Evolutionary conservation across 2,329 filamentous ascomycete species (phyloP).

Genomic region (Rhexocercosporidium sp.): DNA sequence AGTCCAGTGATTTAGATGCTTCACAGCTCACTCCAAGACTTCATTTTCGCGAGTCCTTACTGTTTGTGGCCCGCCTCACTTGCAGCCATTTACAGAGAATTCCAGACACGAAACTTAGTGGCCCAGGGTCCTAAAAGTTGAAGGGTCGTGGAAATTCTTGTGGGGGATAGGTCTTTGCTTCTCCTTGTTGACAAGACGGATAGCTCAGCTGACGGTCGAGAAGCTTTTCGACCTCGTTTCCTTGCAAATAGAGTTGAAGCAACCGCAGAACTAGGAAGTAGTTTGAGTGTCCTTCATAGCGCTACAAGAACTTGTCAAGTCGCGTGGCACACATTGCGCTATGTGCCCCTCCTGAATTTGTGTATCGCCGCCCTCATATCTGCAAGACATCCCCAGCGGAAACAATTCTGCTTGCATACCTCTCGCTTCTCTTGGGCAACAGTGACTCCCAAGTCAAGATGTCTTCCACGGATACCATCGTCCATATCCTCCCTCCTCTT

Average conservation of each 20-base stretch:
- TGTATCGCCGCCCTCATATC: neutral
- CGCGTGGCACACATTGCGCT: neutral
- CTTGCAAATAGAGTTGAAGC: neutral
- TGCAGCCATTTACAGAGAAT: too few relatives aligned
- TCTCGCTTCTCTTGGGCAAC: neutral
- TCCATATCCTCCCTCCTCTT: slow-evolving; percentile 5
- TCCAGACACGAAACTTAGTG: too few relatives aligned
- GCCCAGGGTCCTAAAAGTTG: too few relatives aligned
- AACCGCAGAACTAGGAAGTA: neutral
- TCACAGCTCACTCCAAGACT: neutral
- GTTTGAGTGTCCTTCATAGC: too few relatives aligned
- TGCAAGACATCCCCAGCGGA: neutral
- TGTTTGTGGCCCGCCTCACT: neutral
- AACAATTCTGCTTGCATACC: neutral
- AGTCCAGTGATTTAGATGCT: slow-evolving; percentile 1
- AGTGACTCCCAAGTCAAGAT: neutral
- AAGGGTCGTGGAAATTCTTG: neutral
- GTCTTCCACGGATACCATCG: slow-evolving; percentile 18
- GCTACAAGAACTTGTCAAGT: too few relatives aligned
- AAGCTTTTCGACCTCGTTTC: neutral
- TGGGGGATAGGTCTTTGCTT: neutral
- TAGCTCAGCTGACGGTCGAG: neutral
- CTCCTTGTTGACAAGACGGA: neutral
- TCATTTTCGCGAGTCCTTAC: neutral
- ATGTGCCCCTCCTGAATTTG: neutral